Evolutionary conservation across 1,284 basidiomycete genomes (phyloP).

Genomic region (Cerrena zonata): DNA sequence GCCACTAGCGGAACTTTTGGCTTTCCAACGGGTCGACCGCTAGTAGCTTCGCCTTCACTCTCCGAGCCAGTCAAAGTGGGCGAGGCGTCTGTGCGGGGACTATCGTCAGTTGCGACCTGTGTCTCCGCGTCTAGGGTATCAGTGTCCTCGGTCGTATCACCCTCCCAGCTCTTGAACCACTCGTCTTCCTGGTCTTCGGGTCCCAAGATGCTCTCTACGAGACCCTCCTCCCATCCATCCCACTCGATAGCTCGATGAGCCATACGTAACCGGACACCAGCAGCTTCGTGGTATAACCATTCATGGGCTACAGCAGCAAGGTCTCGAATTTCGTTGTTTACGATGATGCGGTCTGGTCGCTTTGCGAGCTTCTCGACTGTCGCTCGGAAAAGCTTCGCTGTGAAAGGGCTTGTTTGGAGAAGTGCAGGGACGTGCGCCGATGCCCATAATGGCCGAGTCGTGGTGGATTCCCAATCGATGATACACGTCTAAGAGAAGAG

Average conservation of each 20-base stretch:
- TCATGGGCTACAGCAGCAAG: constrained; percentile 47
- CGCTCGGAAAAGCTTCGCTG: constrained; percentile 60
- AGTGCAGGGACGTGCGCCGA: constrained; percentile 76
- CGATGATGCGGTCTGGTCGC: constrained; percentile 14
- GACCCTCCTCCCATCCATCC: constrained; percentile 82
- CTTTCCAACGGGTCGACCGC: constrained; percentile 5
- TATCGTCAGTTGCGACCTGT: constrained; percentile 12
- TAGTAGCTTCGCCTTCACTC: constrained; percentile 14
- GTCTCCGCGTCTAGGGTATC: constrained; percentile 5
- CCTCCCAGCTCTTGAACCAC: constrained; percentile 51
- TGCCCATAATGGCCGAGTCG: constrained; percentile 74
- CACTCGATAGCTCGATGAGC: constrained; percentile 75
- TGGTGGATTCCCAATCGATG: constrained; percentile 83
- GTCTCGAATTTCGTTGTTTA: constrained; percentile 17
- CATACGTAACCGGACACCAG: constrained; percentile 59
- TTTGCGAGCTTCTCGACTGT: constrained; percentile 46
- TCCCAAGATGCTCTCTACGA: constrained; percentile 67
- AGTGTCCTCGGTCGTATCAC: constrained; percentile 20
- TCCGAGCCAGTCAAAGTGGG: constrained; percentile 20
- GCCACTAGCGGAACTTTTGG: constrained; percentile 15
- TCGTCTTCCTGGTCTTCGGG: constrained; percentile 62
- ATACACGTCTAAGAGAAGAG: constrained; percentile 56
- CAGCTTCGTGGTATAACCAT: constrained; percentile 66
- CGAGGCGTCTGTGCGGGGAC: constrained; percentile 16
- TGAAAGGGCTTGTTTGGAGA: constrained; percentile 68